Evolutionary conservation across 83 land plant species (phyloP).

Genomic region (Diphasiastrum complanatum): DNA sequence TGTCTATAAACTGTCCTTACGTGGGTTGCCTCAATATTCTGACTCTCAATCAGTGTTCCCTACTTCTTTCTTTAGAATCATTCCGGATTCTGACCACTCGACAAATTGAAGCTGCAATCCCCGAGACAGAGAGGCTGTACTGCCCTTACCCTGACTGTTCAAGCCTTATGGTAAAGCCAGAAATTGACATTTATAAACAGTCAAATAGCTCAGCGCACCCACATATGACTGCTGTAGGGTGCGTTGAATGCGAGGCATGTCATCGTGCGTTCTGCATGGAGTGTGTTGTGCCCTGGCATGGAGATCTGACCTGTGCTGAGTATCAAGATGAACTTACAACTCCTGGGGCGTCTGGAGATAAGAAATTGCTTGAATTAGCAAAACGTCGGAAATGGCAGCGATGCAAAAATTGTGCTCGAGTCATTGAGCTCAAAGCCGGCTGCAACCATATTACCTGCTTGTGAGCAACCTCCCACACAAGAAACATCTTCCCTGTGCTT

Average conservation of each 20-base stretch:
- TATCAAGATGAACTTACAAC: not conserved
- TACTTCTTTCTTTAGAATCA: not conserved
- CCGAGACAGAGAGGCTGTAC: constrained; percentile 6
- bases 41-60: not conserved
- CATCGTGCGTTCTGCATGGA: constrained; percentile 12
- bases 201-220: constrained; percentile 17
- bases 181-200: not conserved
- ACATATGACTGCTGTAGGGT: constrained; percentile 5
- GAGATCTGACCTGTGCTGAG: constrained; percentile 5
- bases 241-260: constrained; percentile 16
- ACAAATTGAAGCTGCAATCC: constrained; percentile 20
- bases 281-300: constrained; percentile 14
- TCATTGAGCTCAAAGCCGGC: constrained; percentile 5
- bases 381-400: constrained; percentile 8
- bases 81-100: constrained; percentile 9
- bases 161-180: constrained; percentile 2
- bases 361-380: constrained; percentile 9
- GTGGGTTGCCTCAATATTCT: not conserved
- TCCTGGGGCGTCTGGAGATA: not conserved
- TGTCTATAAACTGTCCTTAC: constrained; percentile 9
- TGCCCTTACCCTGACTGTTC: constrained; percentile 20
- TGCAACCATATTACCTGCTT: too few relatives aligned
- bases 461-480: too few relatives aligned
- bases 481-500: too few relatives aligned
- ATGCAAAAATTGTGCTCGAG: constrained; percentile 4